Evolutionary conservation across 2,329 filamentous ascomycete species (phyloP), one percentile per base, ranked within the genome.

Genomic region (Fusarium brachygibbosum): DNA sequence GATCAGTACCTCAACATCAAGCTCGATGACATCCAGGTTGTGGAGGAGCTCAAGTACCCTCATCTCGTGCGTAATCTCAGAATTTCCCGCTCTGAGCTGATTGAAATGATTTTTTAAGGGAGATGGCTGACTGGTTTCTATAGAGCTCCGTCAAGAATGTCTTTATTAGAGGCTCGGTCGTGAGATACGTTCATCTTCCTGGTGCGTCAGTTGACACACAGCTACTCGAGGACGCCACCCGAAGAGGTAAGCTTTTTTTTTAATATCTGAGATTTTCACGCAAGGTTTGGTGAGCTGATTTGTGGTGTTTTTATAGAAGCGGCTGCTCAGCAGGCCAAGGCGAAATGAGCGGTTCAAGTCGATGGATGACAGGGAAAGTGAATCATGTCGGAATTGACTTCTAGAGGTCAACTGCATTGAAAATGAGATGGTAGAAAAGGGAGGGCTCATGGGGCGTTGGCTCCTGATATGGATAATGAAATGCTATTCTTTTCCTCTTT

Each of bases 1-100:
- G 96, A 99, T 80, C 96, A 98, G 84, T 99, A 97, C 82, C 89
- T 99, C 77, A 99, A 99, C 83, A 98, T 99, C 83, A 98, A 98
- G 85, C 89, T 99, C 51, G 96, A 99, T 77, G 93, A 98, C 77
- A 97, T 98, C 66, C 87, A 90, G 68, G 95, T 98, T 32, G 87
- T 97, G 28, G 94, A 99, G 72, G 93, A 98, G 82, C 84, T 96
- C 77, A 94, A 94, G 81, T 98, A 98, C 79, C 96, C 96, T 51
- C 96, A 99, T 81, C 82, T 99, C 80, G 93, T 95, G n/a, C 37
- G 84, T 77, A 10, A n/a, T 12, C 23, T 8, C 35, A 9, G 9
- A 6, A 49, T 56, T 29, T 9, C 31, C 25, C 29, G 14, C 29
- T 29, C 29, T 29, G 5, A 29, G 9, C 29, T 29, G 29, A 54